phyloP scores from a whole-genome alignment of 352 stramenopile genomes.

The Poterioochromonas sp. region DNA sequence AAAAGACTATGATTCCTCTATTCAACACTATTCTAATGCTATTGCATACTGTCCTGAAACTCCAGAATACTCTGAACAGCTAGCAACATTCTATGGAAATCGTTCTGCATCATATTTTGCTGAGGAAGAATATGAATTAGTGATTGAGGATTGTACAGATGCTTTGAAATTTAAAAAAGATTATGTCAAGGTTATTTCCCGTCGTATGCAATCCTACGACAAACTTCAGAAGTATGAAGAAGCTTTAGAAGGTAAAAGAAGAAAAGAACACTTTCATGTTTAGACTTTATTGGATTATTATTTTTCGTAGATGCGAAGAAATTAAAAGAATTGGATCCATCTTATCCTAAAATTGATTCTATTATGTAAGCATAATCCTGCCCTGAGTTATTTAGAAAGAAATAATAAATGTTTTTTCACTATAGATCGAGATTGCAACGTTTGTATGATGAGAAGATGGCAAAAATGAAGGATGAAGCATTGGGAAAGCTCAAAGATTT shows the following conservation, averaged over 20 bases:
- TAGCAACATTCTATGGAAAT: slow-evolving; percentile 58
- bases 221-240: slow-evolving; percentile 83
- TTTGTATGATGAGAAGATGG: slow-evolving; percentile 80
- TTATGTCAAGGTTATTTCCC: slow-evolving; percentile 91
- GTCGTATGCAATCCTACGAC: slow-evolving; percentile 79
- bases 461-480: slow-evolving; percentile 93
- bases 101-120: slow-evolving; percentile 52
- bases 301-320: slow-evolving; percentile 50
- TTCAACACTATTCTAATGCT: slow-evolving; percentile 53
- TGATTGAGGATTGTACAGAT: slow-evolving; percentile 83
- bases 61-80: slow-evolving; percentile 26
- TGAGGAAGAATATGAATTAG: slow-evolving; percentile 66
- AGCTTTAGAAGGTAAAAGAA: slow-evolving; percentile 63
- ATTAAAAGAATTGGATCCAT: slow-evolving; percentile 80
- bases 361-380: neutral
- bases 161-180: slow-evolving; percentile 81
- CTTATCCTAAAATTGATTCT: slow-evolving; percentile 38
- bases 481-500: slow-evolving; percentile 92
- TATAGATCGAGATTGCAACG: slow-evolving; percentile 60
- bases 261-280: neutral
- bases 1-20: slow-evolving; percentile 50
- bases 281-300: neutral
- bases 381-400: slow-evolving; percentile 9
- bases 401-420: slow-evolving; percentile 43
- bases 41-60: slow-evolving; percentile 49